Evolutionary conservation across 441 rosid genomes (phyloP), one percentile per base, ranked within the genome.

Genomic region (Pelargonium citronellum): DNA sequence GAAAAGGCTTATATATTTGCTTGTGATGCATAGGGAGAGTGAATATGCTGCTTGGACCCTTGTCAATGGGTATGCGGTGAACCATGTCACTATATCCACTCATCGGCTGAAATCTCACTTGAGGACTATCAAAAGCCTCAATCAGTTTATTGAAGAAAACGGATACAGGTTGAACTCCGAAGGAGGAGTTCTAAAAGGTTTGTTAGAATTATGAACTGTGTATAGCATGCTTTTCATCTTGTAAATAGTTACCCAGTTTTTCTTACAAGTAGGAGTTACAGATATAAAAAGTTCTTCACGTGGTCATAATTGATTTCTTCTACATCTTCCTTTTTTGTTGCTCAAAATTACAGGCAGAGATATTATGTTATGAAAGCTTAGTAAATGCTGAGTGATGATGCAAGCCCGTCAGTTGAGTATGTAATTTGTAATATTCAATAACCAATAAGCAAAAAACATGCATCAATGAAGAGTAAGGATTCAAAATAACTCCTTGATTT

Each of bases 41-140:
- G 98, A 93, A 81, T 91, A 91, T 78, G 96, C 98, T 78, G 98
- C 98, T 44, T 94, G 98, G 97, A 94, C 97, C 13, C 95, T 94
- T 47, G 97, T 87, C 64, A 91, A 91, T 80, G 97, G 98, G 13
- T 91, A 90, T 83, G 95, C 96, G 3, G 82, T 94, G 66, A 94
- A 94, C 84, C 98, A 94, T 72, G 95, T 90, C 6, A 88, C 98
- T 0, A 87, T 94, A 69, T 91, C 98, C 8, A 77, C 83, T 44
- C 97, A 94, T 77, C 85, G 73, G 71, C 89, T 94, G 71, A 87
- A 87, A 75, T 91, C 95, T 66, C 84, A 82, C 66, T 77, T 94
- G 78, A 82, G 81, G 77, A 78, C 75, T 51, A 88, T 91, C 74
- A 82, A 81, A 67, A 78, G 69, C 75, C 83, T 94, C 58, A 91